phyloP scores from a whole-genome alignment of 164 flowering plant species.

The Annona squamosa region DNA sequence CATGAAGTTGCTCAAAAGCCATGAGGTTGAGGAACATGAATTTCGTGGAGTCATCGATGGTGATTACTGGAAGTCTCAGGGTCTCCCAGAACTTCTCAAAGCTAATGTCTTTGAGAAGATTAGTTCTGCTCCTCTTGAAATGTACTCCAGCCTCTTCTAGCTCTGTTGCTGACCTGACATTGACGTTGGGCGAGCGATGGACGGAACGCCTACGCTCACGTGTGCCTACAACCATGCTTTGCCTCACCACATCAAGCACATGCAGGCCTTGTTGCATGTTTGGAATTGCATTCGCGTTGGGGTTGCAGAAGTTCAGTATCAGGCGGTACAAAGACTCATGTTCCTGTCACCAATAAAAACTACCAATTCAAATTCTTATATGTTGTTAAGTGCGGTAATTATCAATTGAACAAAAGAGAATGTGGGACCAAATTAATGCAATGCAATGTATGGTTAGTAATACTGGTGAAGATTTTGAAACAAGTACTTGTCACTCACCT shows the following conservation, averaged over 20 bases:
- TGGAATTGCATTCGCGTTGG: neutral
- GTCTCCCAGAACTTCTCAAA: constrained; percentile 25
- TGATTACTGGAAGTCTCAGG: constrained; percentile 34
- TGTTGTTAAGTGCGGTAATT: too few relatives aligned
- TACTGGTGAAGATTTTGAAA: too few relatives aligned
- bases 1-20: constrained; percentile 49
- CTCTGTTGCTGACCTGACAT: constrained; percentile 29
- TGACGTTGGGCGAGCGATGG: too few relatives aligned
- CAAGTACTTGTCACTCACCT: too few relatives aligned
- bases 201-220: neutral
- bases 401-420: too few relatives aligned
- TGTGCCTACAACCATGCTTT: constrained; percentile 24
- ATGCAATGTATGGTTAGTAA: too few relatives aligned
- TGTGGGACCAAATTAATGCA: too few relatives aligned
- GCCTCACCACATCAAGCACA: constrained; percentile 34
- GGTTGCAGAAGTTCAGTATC: constrained; percentile 26
- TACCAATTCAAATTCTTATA: too few relatives aligned
- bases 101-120: constrained; percentile 37
- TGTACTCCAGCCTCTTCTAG: constrained; percentile 47
- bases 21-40: constrained; percentile 46
- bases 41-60: constrained; percentile 45
- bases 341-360: neutral
- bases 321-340: constrained; percentile 15
- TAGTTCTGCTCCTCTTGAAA: constrained; percentile 32
- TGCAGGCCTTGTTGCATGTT: constrained; percentile 32